Evolutionary conservation across 805 yeast genomes (phyloP).

Genomic region (Wickerhamomyces kurtzmanii): DNA sequence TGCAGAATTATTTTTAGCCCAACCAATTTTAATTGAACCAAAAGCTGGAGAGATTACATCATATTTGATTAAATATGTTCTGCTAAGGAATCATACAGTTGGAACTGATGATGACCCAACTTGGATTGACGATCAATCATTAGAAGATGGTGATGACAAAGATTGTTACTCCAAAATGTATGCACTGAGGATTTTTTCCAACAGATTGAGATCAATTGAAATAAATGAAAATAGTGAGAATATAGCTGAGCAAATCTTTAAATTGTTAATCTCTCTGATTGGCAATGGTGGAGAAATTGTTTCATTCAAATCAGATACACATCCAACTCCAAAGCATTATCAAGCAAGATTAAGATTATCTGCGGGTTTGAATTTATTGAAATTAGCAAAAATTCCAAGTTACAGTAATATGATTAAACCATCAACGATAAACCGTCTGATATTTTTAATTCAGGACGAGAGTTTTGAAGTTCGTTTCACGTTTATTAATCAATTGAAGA

Average conservation of each 20-base stretch:
- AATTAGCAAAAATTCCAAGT: slow-evolving; percentile 46
- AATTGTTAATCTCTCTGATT: slow-evolving; percentile 54
- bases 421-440: slow-evolving; percentile 37
- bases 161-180: slow-evolving; percentile 37
- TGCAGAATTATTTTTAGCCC: slow-evolving; percentile 44
- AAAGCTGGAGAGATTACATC: slow-evolving; percentile 50
- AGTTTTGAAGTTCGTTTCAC: slow-evolving; percentile 41
- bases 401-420: slow-evolving; percentile 46
- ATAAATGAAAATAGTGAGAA: slow-evolving; percentile 23
- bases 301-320: slow-evolving; percentile 25
- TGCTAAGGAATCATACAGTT: slow-evolving; percentile 38
- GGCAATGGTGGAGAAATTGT: slow-evolving; percentile 75
- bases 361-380: slow-evolving; percentile 59
- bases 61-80: slow-evolving; percentile 48
- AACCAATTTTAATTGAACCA: slow-evolving; percentile 38
- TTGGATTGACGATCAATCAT: slow-evolving; percentile 38
- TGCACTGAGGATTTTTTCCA: slow-evolving; percentile 47
- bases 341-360: slow-evolving; percentile 54
- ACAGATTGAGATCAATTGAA: slow-evolving; percentile 36
- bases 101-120: slow-evolving; percentile 21
- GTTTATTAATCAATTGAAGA: slow-evolving; percentile 41
- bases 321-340: slow-evolving; percentile 54
- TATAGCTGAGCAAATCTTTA: slow-evolving; percentile 54
- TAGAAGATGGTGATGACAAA: slow-evolving; percentile 22
- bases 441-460: slow-evolving; percentile 60